A percentile compares a stretch with the other conserved stretches of the same genome.
These are phyloP conservation scores for Streptanthus diversifolius DNA, from an alignment of 345 rosid species.

Conservation along the genomic window DNA sequence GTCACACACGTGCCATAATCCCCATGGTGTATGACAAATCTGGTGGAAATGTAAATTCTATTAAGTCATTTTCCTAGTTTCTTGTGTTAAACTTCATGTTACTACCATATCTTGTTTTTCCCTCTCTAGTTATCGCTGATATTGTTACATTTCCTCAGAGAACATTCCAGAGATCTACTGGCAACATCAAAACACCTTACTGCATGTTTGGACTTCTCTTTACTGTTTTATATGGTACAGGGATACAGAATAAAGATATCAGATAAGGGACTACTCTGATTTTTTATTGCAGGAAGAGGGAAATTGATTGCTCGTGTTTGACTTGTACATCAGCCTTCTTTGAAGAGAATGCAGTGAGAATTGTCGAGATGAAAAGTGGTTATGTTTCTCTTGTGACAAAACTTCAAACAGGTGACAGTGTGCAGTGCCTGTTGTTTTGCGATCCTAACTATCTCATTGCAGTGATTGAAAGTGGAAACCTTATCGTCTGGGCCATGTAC, in stretches of 20 bases:
- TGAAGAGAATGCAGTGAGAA: conserved; percentile 53
- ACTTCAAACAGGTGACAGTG: conserved; percentile 48
- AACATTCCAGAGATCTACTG: conserved; percentile 53
- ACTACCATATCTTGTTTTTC: neutral
- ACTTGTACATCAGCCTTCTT: conserved; percentile 53
- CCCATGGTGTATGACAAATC: conserved; percentile 45
- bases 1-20: conserved; percentile 49
- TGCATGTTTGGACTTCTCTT: conserved; percentile 62
- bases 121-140: conserved; percentile 13
- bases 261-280: conserved; percentile 4
- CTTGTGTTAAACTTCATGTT: neutral
- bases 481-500: conserved; percentile 79
- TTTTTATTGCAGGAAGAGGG: conserved; percentile 53
- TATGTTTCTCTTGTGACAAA: conserved; percentile 63
- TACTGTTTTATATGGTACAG: neutral
- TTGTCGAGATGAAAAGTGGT: conserved; percentile 63
- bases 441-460: conserved; percentile 62
- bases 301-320: conserved; percentile 64
- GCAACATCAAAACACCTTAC: conserved; percentile 58
- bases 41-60: conserved; percentile 44
- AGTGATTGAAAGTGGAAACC: conserved; percentile 63
- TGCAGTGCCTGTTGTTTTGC: conserved; percentile 59
- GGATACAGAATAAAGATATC: neutral
- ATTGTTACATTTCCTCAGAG: conserved; percentile 41
- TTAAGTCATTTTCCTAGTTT: neutral